Evolutionary conservation across 768 basidiomycete species (phyloP), one percentile per base, ranked within the genome.

Genomic region (Mycena leptocephala): DNA sequence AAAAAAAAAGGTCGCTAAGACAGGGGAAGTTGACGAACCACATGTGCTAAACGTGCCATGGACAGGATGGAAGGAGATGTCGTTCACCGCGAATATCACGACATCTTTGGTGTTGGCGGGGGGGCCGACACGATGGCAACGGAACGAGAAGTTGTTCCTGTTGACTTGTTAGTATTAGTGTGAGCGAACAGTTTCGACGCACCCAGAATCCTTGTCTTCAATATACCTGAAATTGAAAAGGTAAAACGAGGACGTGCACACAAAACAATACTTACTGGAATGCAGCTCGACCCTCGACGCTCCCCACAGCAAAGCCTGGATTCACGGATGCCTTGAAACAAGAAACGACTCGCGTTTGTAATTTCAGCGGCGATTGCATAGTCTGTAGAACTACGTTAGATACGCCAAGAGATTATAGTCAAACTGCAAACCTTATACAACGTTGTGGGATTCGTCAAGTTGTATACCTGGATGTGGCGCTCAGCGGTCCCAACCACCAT

Each of bases 401-500:
- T 59, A 48, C 5, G 10, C 43, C 74, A 72, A 75, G n/a, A 11
- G 22, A 33, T 30, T 20, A 43, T 5, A 22, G 5, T 22, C 1
- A 55, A 53, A 39, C 5, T 6, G 2, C 86, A 58, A 65, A 94
- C 96, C 88, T 95, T 96, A 88, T 92, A 96, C 0, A 94, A 84
- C 0, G 92, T 88, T 26, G 90, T 93, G 2, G 97, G 97, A 82
- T 94, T 96, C 18, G 90, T 91, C 63, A 98, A 89, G 84, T 98
- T 95, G 88, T 92, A 95, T 76, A 98, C 95, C 83, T 95, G 93
- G 66, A 99, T 93, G 82, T 97, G 95, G 33, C 97, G 92, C 75
- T 98, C 97, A 14, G 97, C 98, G 2, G 96, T 98, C 37, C 94
- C 97, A 66, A 97, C 96, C 41, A 97, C 97, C 89, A 98, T 92